A percentile compares a stretch with the other conserved stretches of the same genome.
Evolutionary conservation across 1,284 basidiomycete species (phyloP).

Genomic region (Chondrostereum purpureum): DNA sequence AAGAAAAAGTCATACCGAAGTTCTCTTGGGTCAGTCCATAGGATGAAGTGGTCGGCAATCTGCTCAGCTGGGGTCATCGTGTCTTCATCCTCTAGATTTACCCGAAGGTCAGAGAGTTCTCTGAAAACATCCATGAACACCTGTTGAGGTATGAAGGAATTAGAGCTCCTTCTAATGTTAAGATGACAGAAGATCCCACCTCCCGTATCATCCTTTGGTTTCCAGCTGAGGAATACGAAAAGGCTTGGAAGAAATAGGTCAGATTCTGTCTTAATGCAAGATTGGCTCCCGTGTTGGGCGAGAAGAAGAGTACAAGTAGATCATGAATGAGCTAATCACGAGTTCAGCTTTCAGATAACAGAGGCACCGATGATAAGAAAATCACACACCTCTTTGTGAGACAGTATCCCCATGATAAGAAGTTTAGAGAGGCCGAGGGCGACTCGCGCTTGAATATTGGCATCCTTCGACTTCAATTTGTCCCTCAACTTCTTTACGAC

Average conservation of each 20-base stretch:
- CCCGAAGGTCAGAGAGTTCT: constrained; percentile 53
- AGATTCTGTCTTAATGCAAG: constrained; percentile 82
- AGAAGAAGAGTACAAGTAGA: constrained; percentile 73
- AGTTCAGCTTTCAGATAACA: background rate
- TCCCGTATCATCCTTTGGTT: constrained; percentile 72
- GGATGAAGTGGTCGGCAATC: constrained; percentile 67
- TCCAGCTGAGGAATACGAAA: constrained; percentile 65
- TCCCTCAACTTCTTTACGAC: too few species aligned
- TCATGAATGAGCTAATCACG: constrained; percentile 48
- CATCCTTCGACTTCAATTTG: constrained; percentile 65
- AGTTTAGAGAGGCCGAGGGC: constrained; percentile 87
- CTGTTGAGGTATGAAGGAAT: constrained; percentile 33
- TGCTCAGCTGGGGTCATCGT: constrained; percentile 64
- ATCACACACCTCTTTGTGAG: constrained; percentile 56
- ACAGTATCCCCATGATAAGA: constrained; percentile 78
- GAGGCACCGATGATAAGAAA: background rate
- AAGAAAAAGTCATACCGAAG: constrained; percentile 42
- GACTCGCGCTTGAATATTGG: constrained; percentile 74
- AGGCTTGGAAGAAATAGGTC: constrained; percentile 81
- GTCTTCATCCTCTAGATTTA: constrained; percentile 57
- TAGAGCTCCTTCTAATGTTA: constrained; percentile 1
- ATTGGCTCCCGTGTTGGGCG: constrained; percentile 73
- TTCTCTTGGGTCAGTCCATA: constrained; percentile 82
- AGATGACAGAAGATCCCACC: constrained; percentile 30
- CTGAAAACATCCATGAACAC: constrained; percentile 62